phyloP scores from a whole-genome alignment of 345 rosid species.

The Acer campestre region DNA sequence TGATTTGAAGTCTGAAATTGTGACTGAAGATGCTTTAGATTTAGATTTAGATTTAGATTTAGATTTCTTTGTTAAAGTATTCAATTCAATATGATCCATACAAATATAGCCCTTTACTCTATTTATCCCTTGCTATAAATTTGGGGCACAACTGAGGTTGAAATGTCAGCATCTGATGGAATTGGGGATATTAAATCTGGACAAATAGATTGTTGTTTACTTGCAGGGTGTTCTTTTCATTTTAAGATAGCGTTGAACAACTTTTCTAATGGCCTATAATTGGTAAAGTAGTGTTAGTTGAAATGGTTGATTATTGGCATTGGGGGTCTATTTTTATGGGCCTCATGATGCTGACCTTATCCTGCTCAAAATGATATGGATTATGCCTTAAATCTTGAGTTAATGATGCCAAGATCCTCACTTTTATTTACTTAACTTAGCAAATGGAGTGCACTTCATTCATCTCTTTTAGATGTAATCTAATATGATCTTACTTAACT shows the following conservation, averaged over 20 bases:
- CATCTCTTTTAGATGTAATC: too few species aligned
- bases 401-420: too few species aligned
- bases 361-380: too few species aligned
- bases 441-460: too few species aligned
- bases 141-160: slow-evolving; percentile 5
- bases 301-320: background rate
- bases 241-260: background rate
- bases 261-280: background rate
- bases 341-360: background rate
- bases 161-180: slow-evolving; percentile 33
- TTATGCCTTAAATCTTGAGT: too few species aligned
- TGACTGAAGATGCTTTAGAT: background rate
- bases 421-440: too few species aligned
- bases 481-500: too few species aligned
- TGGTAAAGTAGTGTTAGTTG: background rate
- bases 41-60: background rate
- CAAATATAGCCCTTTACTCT: background rate
- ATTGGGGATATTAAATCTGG: slow-evolving; percentile 16
- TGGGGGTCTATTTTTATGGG: background rate
- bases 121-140: background rate
- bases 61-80: background rate
- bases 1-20: slow-evolving; percentile 9
- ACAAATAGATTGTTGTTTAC: background rate
- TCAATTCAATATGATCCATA: background rate
- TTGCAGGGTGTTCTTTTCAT: background rate